Evolutionary conservation across 2,329 filamentous ascomycete genomes (phyloP).

Genomic region (Nigrospora osmanthi): DNA sequence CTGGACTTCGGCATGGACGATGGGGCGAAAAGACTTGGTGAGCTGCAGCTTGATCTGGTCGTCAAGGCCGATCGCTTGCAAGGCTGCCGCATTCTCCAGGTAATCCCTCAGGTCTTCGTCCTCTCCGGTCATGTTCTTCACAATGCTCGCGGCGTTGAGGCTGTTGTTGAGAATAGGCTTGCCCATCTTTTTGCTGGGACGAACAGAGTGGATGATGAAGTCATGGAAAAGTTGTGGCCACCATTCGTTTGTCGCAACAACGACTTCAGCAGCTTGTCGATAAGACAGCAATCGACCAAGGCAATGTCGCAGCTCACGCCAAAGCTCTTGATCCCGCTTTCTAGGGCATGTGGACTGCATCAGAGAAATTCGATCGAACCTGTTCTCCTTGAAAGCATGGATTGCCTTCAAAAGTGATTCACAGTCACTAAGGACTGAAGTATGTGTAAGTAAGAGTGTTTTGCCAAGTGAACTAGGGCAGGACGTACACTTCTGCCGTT

Average conservation of each 20-base stretch:
- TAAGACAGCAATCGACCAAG: constrained; percentile 3
- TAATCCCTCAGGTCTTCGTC: background rate
- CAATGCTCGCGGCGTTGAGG: background rate
- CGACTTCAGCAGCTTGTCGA: constrained; percentile 4
- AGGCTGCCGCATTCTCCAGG: background rate
- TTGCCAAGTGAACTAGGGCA: background rate
- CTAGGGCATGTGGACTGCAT: background rate
- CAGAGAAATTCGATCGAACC: background rate
- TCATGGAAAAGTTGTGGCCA: constrained; percentile 5
- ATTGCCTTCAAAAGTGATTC: constrained; percentile 2
- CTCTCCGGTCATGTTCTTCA: constrained; percentile 1
- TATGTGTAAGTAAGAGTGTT: background rate
- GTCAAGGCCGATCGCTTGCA: constrained; percentile 1
- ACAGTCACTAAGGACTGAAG: constrained; percentile 1
- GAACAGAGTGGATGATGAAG: background rate
- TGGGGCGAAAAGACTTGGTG: constrained; percentile 1
- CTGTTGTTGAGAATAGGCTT: background rate
- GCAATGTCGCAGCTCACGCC: constrained; percentile 5
- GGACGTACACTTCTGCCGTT: background rate
- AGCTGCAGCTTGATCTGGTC: background rate
- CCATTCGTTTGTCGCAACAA: constrained; percentile 1
- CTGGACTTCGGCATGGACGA: constrained; percentile 10
- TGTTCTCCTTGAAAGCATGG: background rate
- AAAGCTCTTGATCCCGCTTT: background rate
- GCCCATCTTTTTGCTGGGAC: background rate